Conservation (phyloP, 176 grass and related monocot species). For the Eragrostis nindensis region DNA sequence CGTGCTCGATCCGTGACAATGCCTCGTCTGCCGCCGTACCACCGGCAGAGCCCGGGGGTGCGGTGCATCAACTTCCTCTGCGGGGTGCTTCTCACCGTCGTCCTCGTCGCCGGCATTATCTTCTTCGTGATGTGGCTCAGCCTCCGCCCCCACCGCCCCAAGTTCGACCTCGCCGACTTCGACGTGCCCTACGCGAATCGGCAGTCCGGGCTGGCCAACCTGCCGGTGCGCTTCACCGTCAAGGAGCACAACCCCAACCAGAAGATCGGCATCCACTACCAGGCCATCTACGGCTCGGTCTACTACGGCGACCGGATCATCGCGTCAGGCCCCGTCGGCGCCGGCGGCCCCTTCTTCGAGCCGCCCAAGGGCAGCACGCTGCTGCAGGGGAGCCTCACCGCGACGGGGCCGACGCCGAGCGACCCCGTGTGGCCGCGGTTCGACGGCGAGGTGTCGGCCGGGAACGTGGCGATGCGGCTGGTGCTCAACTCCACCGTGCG, state of each 20-base stretch:
- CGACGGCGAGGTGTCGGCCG: neutral
- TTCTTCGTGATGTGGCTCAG: slow-evolving; percentile 90
- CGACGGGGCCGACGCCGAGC: slow-evolving; percentile 21
- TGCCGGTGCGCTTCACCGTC: slow-evolving; percentile 62
- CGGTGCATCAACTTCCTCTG: slow-evolving; percentile 64
- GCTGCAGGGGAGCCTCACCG: slow-evolving; percentile 43
- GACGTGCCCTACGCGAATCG: slow-evolving; percentile 40
- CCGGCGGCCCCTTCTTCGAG: neutral
- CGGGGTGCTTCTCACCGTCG: slow-evolving; percentile 55
- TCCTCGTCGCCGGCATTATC: slow-evolving; percentile 63
- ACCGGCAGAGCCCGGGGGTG: slow-evolving; percentile 38
- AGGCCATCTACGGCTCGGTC: slow-evolving; percentile 43
- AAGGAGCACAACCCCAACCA: slow-evolving; percentile 74
- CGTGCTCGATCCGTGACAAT: neutral
- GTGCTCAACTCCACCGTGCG: slow-evolving; percentile 59
- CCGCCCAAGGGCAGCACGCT: slow-evolving; percentile 5
- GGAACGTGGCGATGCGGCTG: slow-evolving; percentile 44
- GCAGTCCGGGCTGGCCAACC: slow-evolving; percentile 48
- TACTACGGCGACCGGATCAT: slow-evolving; percentile 54
- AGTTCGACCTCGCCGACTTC: slow-evolving; percentile 62
- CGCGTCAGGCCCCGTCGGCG: neutral
- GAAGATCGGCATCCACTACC: slow-evolving; percentile 75
- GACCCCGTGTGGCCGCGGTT: slow-evolving; percentile 46
- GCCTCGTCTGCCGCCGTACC: slow-evolving; percentile 24
- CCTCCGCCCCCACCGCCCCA: slow-evolving; percentile 80